Evolutionary conservation across 306 rosid genomes (phyloP).

Genomic region (Inga oerstediana): DNA sequence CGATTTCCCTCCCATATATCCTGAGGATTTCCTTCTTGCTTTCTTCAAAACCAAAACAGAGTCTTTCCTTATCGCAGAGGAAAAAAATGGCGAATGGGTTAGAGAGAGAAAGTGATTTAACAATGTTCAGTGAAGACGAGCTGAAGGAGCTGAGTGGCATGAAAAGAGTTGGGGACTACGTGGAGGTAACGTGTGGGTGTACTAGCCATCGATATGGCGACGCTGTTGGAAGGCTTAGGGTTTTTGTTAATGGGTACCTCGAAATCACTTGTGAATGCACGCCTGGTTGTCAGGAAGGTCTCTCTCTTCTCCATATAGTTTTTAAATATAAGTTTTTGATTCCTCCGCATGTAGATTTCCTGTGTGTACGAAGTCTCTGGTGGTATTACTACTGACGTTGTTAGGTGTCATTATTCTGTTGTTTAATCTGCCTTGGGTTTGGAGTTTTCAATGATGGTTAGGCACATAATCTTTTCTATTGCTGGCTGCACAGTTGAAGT

Average conservation of each 20-base stretch:
- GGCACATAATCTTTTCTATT: conserved; percentile 12
- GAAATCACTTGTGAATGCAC: conserved; percentile 96
- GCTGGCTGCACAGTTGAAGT: conserved; percentile 44
- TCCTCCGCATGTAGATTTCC: conserved; percentile 36
- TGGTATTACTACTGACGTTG: conserved; percentile 47
- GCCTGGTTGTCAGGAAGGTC: conserved; percentile 99
- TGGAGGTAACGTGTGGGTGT: conserved; percentile 95
- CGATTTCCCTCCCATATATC: conserved; percentile 35
- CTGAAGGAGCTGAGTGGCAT: conserved; percentile 85
- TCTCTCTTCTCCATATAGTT: conserved; percentile 19
- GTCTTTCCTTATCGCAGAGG: conserved; percentile 30
- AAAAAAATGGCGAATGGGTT: conserved; percentile 64
- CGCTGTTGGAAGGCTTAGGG: conserved; percentile 99
- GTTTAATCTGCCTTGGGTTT: conserved; percentile 42
- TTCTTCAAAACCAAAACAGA: conserved; percentile 41
- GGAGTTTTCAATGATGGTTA: conserved; percentile 30
- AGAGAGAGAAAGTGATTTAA: conserved; percentile 59
- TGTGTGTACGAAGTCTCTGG: neutral
- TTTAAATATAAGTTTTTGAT: neutral
- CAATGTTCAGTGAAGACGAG: conserved; percentile 85
- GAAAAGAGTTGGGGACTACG: conserved; percentile 63
- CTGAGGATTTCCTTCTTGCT: conserved; percentile 24
- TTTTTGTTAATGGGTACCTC: conserved; percentile 90
- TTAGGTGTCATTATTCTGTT: conserved; percentile 43
- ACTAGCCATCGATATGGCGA: conserved; percentile 96